phyloP scores from a whole-genome alignment of 2,329 filamentous ascomycete genomes.

The Monascus ruber region DNA sequence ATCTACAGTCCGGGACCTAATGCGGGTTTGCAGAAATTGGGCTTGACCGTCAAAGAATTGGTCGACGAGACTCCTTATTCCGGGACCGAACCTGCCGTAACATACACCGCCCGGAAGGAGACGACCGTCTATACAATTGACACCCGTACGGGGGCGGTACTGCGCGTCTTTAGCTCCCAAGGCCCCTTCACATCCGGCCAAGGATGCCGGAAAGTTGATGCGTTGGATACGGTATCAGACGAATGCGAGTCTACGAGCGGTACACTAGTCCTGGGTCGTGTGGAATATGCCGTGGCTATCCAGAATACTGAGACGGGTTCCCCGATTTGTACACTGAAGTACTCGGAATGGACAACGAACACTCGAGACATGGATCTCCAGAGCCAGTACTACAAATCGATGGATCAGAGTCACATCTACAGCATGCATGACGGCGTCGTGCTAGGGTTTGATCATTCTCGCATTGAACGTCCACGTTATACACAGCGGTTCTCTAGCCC shows the following conservation, averaged over 20 bases:
- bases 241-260: constrained; percentile 66
- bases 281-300: constrained; percentile 83
- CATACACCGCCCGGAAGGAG: constrained; percentile 86
- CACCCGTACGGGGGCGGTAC: constrained; percentile 67
- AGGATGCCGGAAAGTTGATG: constrained; percentile 62
- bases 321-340: constrained; percentile 77
- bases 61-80: constrained; percentile 76
- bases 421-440: constrained; percentile 75
- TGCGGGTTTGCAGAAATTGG: constrained; percentile 36
- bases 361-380: constrained; percentile 80
- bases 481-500: constrained; percentile 61
- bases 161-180: constrained; percentile 72
- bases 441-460: constrained; percentile 63
- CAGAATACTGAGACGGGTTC: constrained; percentile 61
- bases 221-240: constrained; percentile 48
- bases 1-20: constrained; percentile 61
- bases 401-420: constrained; percentile 83
- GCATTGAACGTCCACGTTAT: constrained; percentile 47
- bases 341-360: constrained; percentile 91
- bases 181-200: constrained; percentile 60
- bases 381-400: constrained; percentile 65
- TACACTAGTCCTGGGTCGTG: constrained; percentile 71
- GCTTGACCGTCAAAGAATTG: constrained; percentile 56
- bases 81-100: constrained; percentile 61
- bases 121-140: constrained; percentile 83